Base-by-base conservation (phyloP, 306 rosid species). In the Vachellia collinsii region DNA sequence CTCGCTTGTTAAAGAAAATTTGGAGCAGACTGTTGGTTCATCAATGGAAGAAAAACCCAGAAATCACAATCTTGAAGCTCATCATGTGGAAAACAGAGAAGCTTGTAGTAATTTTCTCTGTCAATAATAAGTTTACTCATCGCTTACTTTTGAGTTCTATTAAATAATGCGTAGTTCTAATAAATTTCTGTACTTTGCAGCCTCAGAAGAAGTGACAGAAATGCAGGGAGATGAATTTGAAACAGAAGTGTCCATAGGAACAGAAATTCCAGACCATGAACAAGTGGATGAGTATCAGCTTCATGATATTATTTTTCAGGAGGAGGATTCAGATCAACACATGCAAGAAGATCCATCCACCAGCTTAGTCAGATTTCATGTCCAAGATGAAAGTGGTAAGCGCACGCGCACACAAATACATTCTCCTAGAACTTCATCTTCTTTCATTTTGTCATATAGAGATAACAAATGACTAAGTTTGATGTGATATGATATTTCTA, bases 261-360 rank as follows among this genome's bases (percentile, higher is more conserved):
- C 97, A 39, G 95, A 94, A 46, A 94, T 94, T 93, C 97, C 95
- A 71, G 97, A 92, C 70, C 97, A 87, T 34, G 92, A 92, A 43
- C 90, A 82, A 12, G 84, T 86, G 54, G 94, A 91, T 50, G 94
- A 89, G 72, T 81, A 72, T 86, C 86, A 91, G 80, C 53, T 87
- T 81, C 86, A 83, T 63, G 88, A 79, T 58, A 37, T 65, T 44
- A 39, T 70, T 42, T 82, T 79, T 56, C 82, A 61, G 73, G 83
- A 79, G 73, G 83, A 79, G 79, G 85, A 85, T 25, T 72, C 65
- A 2, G 74, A 81, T 78, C 83, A 83, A 14, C 46, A 34, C 38
- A 78, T n/a, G 23, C 83, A 76, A 54, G 87, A 83, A 74, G 79
- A 81, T 23, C 87, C 84, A 79, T 88, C 89, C 16, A 77, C 89